Base-by-base conservation (phyloP, 306 rosid genomes). In the Vicia villosa region DNA sequence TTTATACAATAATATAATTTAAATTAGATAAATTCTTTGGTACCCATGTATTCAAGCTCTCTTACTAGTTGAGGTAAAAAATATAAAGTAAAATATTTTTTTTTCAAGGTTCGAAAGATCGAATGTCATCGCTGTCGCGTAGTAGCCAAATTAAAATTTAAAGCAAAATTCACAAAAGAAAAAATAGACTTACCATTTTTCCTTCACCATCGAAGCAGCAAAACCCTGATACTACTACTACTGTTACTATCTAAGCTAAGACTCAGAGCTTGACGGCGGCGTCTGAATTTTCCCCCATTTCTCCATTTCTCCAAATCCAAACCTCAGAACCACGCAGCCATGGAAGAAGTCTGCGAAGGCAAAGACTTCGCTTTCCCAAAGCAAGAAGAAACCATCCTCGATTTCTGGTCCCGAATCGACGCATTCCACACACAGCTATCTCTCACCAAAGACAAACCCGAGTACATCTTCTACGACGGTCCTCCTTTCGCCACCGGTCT, bases 401-500 rank as follows among this genome's bases (percentile, higher is more conserved):
- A 79, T 0, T 56, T 82, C 5, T 94, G 98, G 98, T 79, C 89
- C 2, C 54, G 75, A 38, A 84, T 88, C 73, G 83, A 88, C 36
- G 97, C 98, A 14, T 94, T 94, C 79, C 80, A 90, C 45, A 88
- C 92, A 3, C 98, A 94, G 52, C 42, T 90, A 6, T 55, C 73
- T 3, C 97, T 72, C 66, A 84, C 97, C 4, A 20, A 81, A 46
- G 75, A 84, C 83, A 77, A 63, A 21, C 97, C 97, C 0, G 95
- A 87, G 63, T 94, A 88, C 87, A 56, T 90, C 61, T 94, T 94
- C 86, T 94, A 94, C 59, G 98, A 94, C 17, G 97, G 98, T 2
- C 98, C 98, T 3, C 98, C 97, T 16, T 94, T 94, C 86, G 97
- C 98, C 58, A 94, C 98, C 56, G 98, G 98, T 12, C 95, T 94